phyloP scores from a whole-genome alignment of 2,329 filamentous ascomycete species.

The Hypoxylon sp. region DNA sequence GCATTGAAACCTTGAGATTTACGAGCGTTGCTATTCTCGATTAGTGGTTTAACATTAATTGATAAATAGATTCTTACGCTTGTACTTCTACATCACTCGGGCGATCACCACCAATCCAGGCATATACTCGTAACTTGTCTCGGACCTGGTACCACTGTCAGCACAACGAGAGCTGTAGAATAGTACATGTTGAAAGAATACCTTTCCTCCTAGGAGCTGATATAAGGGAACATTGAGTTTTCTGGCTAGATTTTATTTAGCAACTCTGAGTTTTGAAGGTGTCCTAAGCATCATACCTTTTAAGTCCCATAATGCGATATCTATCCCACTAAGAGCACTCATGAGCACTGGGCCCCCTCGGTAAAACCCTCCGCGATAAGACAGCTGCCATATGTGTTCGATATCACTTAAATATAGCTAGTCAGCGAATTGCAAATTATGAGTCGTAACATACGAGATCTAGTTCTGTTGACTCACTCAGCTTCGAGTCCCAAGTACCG shows the following conservation, averaged over 20 bases:
- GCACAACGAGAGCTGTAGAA: background rate
- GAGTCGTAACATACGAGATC: background rate
- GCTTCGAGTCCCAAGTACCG: slow-evolving; percentile 78
- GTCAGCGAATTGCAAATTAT: slow-evolving; percentile 5
- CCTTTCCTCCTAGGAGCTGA: slow-evolving; percentile 80
- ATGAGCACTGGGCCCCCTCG: slow-evolving; percentile 85
- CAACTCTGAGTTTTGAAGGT: background rate
- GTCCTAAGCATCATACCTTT: slow-evolving; percentile 63
- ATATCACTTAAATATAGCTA: slow-evolving; percentile 73
- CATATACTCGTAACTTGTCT: slow-evolving; percentile 79
- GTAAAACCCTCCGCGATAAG: slow-evolving; percentile 81
- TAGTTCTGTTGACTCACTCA: slow-evolving; percentile 65
- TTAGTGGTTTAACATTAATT: slow-evolving; percentile 5
- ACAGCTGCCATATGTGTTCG: slow-evolving; percentile 84
- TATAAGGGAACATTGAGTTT: slow-evolving; percentile 76
- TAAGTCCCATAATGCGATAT: slow-evolving; percentile 85
- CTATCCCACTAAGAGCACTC: slow-evolving; percentile 82
- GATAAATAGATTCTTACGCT: slow-evolving; percentile 62
- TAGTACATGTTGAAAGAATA: background rate
- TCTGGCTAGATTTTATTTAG: slow-evolving; percentile 54
- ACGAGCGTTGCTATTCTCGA: slow-evolving; percentile 63
- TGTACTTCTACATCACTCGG: slow-evolving; percentile 76
- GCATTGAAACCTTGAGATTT: slow-evolving; percentile 74
- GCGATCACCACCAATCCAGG: slow-evolving; percentile 83
- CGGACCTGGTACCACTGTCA: slow-evolving; percentile 61